Percentiles rank a stretch among this genome's conserved stretches.
phyloP scores from a whole-genome alignment of 2,329 filamentous ascomycete genomes.

The Hymenoscyphus albidus region DNA sequence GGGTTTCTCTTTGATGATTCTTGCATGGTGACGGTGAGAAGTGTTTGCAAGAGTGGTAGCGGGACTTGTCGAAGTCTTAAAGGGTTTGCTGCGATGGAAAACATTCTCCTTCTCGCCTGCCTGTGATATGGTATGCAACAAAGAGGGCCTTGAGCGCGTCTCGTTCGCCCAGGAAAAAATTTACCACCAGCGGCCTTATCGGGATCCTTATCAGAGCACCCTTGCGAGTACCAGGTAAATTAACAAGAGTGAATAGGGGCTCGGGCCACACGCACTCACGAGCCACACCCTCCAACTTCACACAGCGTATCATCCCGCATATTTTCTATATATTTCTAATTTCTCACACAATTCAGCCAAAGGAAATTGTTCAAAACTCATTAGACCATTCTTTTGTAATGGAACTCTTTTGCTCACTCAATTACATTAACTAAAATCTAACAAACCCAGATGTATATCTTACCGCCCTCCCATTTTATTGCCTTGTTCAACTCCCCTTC shows the following conservation, averaged over 20 bases:
- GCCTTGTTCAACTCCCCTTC: background rate
- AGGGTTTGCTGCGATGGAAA: conserved; percentile 13
- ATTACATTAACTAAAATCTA: conserved; percentile 3
- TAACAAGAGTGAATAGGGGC: background rate
- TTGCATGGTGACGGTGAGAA: conserved; percentile 26
- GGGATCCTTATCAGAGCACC: background rate
- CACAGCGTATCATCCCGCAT: too few species aligned
- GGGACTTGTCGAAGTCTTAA: conserved; percentile 16
- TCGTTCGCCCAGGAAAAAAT: background rate
- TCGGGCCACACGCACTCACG: too few species aligned
- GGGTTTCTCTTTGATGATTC: conserved; percentile 22
- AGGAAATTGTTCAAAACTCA: too few species aligned
- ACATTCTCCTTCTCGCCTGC: conserved; percentile 1
- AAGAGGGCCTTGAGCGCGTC: background rate
- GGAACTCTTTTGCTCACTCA: too few species aligned
- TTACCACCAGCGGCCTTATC: background rate
- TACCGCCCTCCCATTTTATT: background rate
- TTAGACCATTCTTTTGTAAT: too few species aligned
- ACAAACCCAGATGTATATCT: background rate
- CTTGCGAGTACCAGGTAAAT: too few species aligned
- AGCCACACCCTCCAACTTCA: too few species aligned
- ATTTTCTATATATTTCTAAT: too few species aligned
- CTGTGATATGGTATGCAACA: background rate
- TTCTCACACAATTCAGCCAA: too few species aligned
- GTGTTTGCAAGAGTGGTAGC: conserved; percentile 17